phyloP scores from a whole-genome alignment of 2,329 filamentous ascomycete species.

The Pleomassaria siparia region DNA sequence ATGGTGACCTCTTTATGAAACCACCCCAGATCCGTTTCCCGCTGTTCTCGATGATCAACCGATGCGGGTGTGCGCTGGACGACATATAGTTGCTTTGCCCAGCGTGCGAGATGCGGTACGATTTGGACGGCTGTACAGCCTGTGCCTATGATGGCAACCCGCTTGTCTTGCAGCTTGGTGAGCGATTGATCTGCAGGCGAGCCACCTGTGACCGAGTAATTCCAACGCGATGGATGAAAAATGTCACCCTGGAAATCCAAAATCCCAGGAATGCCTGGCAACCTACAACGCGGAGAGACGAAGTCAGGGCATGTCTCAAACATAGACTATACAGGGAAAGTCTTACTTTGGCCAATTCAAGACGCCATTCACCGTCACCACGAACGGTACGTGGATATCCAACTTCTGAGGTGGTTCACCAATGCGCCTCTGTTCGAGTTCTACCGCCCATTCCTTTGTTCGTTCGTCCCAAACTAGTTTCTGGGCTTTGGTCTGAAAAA shows the following conservation, averaged over 20 bases:
- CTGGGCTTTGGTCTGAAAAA: constrained; percentile 22
- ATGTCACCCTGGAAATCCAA: constrained; percentile 42
- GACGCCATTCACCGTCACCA: constrained; percentile 12
- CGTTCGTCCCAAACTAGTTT: constrained; percentile 21
- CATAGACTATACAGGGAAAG: too few species aligned
- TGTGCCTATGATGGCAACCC: constrained; percentile 39
- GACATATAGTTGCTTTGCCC: constrained; percentile 48
- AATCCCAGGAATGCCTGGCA: constrained; percentile 48
- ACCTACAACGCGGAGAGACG: too few species aligned
- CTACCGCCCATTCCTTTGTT: constrained; percentile 15
- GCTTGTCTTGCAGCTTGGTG: constrained; percentile 35
- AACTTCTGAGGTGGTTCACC: constrained; percentile 8
- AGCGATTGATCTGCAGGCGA: constrained; percentile 27
- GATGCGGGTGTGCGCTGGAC: constrained; percentile 56
- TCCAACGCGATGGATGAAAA: constrained; percentile 51
- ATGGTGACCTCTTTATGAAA: constrained; percentile 41
- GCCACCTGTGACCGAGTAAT: constrained; percentile 47
- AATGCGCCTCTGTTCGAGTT: constrained; percentile 11
- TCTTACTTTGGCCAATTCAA: constrained; percentile 51
- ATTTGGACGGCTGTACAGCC: constrained; percentile 38
- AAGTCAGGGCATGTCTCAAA: too few species aligned
- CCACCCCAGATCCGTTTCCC: constrained; percentile 45
- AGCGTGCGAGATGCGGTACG: constrained; percentile 46
- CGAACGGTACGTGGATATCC: constrained; percentile 10
- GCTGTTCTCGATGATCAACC: constrained; percentile 39